phyloP scores from a whole-genome alignment of 106 monocot genomes.

The Narthecium ossifragum region DNA sequence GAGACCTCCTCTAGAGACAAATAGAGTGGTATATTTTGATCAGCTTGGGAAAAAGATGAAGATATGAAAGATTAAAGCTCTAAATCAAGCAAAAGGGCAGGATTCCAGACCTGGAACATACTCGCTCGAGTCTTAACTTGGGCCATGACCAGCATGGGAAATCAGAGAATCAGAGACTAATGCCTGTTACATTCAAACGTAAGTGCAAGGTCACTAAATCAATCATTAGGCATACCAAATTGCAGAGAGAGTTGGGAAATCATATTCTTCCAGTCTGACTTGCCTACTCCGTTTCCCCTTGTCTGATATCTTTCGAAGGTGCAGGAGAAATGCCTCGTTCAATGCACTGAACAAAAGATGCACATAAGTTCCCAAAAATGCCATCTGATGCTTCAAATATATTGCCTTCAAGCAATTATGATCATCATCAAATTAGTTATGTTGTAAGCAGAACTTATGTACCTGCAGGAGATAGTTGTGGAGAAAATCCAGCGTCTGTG shows the following conservation, averaged over 20 bases:
- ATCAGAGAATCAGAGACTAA: background rate
- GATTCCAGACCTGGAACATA: no score
- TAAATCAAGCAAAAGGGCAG: no score
- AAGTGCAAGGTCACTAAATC: no score
- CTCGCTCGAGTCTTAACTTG: background rate
- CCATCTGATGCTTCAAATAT: background rate
- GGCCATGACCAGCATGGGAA: background rate
- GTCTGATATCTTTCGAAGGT: conserved; percentile 11
- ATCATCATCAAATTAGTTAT: background rate
- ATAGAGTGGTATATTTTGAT: no score
- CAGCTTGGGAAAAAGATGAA: no score
- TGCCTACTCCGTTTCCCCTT: conserved; percentile 5
- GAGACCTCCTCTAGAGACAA: no score
- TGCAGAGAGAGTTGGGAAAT: background rate
- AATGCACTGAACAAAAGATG: conserved; percentile 34
- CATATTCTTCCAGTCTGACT: background rate
- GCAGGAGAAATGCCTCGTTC: conserved; percentile 50
- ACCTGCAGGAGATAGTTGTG: conserved; percentile 97
- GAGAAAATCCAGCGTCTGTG: conserved; percentile 89
- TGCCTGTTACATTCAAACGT: background rate
- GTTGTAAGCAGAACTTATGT: background rate
- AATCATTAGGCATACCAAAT: background rate
- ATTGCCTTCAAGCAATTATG: background rate
- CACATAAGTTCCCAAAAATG: background rate
- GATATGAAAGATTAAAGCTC: no score